Conservation (phyloP, 2,329 filamentous ascomycete species). For the Huntiella decipiens region DNA sequence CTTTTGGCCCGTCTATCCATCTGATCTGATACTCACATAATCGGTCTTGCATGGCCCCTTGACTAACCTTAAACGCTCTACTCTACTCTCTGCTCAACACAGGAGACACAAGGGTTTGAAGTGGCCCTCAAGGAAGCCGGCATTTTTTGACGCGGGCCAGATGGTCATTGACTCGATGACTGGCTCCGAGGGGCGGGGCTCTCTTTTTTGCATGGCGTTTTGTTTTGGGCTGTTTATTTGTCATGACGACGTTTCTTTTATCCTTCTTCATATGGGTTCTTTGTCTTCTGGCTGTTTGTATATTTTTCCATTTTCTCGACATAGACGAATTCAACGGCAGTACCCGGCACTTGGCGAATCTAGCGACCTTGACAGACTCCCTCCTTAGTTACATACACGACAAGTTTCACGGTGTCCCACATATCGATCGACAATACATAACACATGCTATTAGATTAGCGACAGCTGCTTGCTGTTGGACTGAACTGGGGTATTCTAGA, state of each 20-base stretch:
- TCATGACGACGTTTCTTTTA: constrained; percentile 2
- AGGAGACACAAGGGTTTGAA: constrained; percentile 18
- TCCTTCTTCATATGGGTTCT: not conserved
- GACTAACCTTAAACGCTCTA: not conserved
- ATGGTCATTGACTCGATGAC: not conserved
- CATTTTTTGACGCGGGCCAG: constrained; percentile 18
- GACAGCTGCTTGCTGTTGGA: constrained; percentile 7
- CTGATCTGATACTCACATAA: too few species aligned
- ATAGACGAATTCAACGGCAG: not conserved
- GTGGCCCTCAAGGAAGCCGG: constrained; percentile 22
- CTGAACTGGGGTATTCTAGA: constrained; percentile 7
- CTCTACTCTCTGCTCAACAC: not conserved
- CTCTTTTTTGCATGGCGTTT: constrained; percentile 3
- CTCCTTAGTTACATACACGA: not conserved
- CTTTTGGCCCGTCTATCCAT: not conserved
- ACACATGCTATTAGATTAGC: not conserved
- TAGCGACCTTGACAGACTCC: too few species aligned
- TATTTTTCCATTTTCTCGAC: not conserved
- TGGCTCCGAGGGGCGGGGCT: not conserved
- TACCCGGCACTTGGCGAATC: too few species aligned
- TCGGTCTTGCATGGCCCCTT: not conserved
- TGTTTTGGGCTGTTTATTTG: not conserved
- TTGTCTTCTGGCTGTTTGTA: not conserved
- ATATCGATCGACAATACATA: constrained; percentile 1
- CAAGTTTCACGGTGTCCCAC: not conserved